These are phyloP conservation scores for Artomyces pyxidatus DNA, from an alignment of 768 basidiomycete species.

Conservation along the genomic window DNA sequence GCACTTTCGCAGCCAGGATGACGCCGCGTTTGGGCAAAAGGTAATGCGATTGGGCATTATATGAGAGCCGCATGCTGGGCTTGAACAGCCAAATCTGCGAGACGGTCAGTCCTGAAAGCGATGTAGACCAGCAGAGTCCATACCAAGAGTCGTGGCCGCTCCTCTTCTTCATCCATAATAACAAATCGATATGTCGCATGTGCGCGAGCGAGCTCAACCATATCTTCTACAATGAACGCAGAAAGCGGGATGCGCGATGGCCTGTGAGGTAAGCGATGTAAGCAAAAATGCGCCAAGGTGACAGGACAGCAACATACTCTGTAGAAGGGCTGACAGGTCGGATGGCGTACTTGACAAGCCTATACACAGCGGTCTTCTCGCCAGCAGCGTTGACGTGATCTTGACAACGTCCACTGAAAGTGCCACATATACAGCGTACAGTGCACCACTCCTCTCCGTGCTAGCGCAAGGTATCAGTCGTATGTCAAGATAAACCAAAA, in stretches of 20 bases:
- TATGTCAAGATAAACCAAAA: constrained; percentile 3
- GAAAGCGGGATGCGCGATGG: constrained; percentile 52
- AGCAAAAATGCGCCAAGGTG: neutral
- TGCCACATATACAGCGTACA: constrained; percentile 77
- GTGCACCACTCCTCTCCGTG: constrained; percentile 54
- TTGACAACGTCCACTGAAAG: constrained; percentile 65
- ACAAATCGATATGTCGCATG: constrained; percentile 93
- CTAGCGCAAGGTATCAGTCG: constrained; percentile 25
- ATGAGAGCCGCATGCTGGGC: constrained; percentile 75
- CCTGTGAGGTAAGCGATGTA: constrained; percentile 21
- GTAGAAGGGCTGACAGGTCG: constrained; percentile 53
- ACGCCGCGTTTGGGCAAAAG: constrained; percentile 54
- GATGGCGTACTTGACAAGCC: constrained; percentile 80
- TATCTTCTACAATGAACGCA: constrained; percentile 86
- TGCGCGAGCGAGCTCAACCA: constrained; percentile 85
- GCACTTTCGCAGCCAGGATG: constrained; percentile 70
- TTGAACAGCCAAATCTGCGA: constrained; percentile 91
- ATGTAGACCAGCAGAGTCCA: neutral
- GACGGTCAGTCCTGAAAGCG: neutral
- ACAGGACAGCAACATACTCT: constrained; percentile 41
- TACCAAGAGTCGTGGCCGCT: constrained; percentile 71
- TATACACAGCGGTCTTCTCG: constrained; percentile 38
- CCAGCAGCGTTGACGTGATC: constrained; percentile 31
- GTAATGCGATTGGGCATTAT: constrained; percentile 46
- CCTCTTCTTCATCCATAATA: constrained; percentile 80